Conservation (phyloP, 345 rosid species). For the Citropsis articulata region DNA sequence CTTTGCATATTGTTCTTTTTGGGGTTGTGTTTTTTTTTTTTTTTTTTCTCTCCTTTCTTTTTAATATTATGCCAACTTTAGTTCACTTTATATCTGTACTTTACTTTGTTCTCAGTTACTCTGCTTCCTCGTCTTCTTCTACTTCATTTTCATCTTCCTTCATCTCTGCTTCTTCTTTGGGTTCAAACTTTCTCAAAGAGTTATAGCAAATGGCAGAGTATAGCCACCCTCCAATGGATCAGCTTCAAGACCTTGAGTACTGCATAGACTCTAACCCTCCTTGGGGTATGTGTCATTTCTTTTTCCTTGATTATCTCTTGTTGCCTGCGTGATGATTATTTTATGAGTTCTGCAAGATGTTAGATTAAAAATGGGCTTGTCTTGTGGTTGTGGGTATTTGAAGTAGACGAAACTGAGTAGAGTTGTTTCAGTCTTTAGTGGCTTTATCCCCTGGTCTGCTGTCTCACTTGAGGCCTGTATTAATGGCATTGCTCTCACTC, state of each 20-base stretch:
- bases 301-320: neutral
- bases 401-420: neutral
- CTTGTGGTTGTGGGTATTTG: conserved; percentile 7
- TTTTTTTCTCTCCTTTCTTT: neutral
- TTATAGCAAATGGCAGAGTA: conserved; percentile 55
- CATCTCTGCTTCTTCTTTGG: neutral
- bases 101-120: conserved; percentile 34
- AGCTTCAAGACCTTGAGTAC: conserved; percentile 94
- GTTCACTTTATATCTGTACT: conserved; percentile 55
- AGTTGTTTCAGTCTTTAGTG: neutral
- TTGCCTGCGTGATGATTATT: neutral
- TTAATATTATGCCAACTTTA: conserved; percentile 16
- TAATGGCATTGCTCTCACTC: neutral
- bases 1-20: conserved; percentile 38
- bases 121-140: conserved; percentile 14
- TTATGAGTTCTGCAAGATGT: neutral
- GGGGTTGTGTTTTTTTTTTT: conserved; percentile 13
- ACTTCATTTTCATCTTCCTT: conserved; percentile 13
- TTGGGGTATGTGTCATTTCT: conserved; percentile 62
- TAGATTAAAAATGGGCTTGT: conserved; percentile 3
- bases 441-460: neutral
- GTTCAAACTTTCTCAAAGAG: conserved; percentile 5
- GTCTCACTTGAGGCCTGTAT: neutral
- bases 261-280: conserved; percentile 99
- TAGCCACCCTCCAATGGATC: conserved; percentile 84